Conservation (phyloP, 2,329 filamentous ascomycete species). For the Penicillium rolfsii region DNA sequence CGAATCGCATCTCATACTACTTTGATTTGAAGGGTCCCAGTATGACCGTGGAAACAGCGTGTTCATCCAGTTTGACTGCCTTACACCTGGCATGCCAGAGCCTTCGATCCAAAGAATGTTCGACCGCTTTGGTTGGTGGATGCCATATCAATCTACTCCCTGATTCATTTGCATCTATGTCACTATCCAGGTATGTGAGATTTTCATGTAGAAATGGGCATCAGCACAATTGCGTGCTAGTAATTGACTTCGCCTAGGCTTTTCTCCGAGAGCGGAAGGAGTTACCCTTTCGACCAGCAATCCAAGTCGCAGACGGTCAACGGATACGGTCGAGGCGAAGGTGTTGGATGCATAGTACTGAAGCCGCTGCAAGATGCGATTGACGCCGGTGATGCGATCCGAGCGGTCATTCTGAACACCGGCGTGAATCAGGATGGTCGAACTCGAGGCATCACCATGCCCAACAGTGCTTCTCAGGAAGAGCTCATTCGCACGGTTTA, state of each 20-base stretch:
- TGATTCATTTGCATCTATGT: constrained; percentile 31
- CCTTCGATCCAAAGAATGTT: constrained; percentile 31
- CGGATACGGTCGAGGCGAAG: constrained; percentile 43
- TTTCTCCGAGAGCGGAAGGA: constrained; percentile 30
- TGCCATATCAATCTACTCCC: constrained; percentile 33
- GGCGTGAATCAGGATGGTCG: constrained; percentile 31
- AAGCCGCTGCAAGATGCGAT: constrained; percentile 31
- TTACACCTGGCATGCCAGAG: constrained; percentile 33
- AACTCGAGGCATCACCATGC: constrained; percentile 33
- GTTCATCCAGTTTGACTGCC: constrained; percentile 33
- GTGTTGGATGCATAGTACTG: constrained; percentile 35
- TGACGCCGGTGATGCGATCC: constrained; percentile 31
- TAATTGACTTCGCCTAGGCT: constrained; percentile 13
- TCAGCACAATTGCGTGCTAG: constrained; percentile 1
- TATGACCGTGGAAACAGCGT: constrained; percentile 36
- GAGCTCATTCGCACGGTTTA: constrained; percentile 45
- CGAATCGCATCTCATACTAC: constrained; percentile 37
- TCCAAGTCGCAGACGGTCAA: constrained; percentile 21
- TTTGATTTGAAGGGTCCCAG: constrained; percentile 37
- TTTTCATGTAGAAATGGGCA: background rate
- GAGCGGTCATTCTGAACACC: constrained; percentile 27
- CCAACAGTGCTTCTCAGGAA: constrained; percentile 41
- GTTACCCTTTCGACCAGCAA: constrained; percentile 30
- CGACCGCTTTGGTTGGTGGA: constrained; percentile 33
- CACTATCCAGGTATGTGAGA: constrained; percentile 22